Base-by-base conservation (phyloP, 768 basidiomycete species). In the Saitozyma sp. region DNA sequence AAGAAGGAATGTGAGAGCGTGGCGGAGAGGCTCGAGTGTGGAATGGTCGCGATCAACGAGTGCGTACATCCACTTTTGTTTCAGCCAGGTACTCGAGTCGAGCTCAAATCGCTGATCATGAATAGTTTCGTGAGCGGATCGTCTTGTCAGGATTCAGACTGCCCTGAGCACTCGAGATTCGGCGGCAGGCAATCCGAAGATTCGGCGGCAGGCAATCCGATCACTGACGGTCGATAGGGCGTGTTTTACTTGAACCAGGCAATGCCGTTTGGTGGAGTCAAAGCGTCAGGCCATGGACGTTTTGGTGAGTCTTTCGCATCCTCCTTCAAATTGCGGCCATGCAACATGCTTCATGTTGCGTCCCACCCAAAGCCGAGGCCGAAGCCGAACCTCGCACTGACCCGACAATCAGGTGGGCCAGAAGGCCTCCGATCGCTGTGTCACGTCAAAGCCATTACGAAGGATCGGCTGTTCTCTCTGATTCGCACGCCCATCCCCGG, bases 1-100 rank as follows among this genome's bases (percentile, higher is more conserved):
- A 88, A 89, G 76, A 84, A 85, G 46, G 82, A 89, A 49, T 92
- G 91, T 73, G 68, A 91, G 57, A 82, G 88, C 53, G 88, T 98
- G 19, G 93, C 93, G 38, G 86, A 87, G 68, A 81, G 83, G 53
- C 82, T 99, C 55, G 87, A 95, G 56, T 94, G 92, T 70, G 95
- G 95, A 51, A 98, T 99, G 96, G 95, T 98, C 3, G 88, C 93
- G 17, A 84, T 96, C 65, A 98, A 98, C 70, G 96, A 98, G 81
- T 96, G 86, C 11, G 88, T 89, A 8, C 39, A 49, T 52, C 11
- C 20, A 39, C 56, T 54, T 40, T 64, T 45, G 45, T 46, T 46
- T 46, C 29, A 29, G 29, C 5, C 29, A 29, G 29, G 29, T 29
- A 29, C 29, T 29, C 29, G 29, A 5, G 29, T 5, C 29, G 29